Evolutionary conservation across 2,329 filamentous ascomycete species (phyloP), one percentile per base, ranked within the genome.

Genomic region (Colletotrichum scovillei): DNA sequence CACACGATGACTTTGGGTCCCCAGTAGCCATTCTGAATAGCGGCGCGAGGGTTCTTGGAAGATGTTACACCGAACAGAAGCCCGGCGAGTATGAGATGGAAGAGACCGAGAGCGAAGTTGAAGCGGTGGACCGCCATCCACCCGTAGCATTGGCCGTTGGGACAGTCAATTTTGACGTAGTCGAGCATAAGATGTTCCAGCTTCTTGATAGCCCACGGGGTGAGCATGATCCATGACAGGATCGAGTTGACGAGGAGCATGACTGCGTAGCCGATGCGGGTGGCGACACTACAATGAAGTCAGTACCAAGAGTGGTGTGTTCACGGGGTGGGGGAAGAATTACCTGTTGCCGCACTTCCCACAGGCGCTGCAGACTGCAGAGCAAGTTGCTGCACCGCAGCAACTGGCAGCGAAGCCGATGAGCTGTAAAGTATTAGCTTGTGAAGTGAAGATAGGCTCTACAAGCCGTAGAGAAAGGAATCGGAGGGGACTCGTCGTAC

Each of bases 1-100:
- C 97, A 99, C 65, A 92, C 91, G 73, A 98, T 90, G 72, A 99
- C 89, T 86, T 99, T 99, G 58, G 97, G 97, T 1, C 95, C 97
- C 97, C 97, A 99, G 84, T 95, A 99, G n/a, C 96, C 97, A 84
- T 99, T 99, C 81, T 99, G 97, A 67, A 99, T 89, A 22, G 91
- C 90, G 2, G 97, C 95, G 76, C 97, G 93, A 57, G 93, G 93
- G 81, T 97, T 94, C 82, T 94, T 97, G 28, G 95, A 97, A 60
- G 92, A 95, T 66, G 90, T 91, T 64, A 99, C 95, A 64, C 97
- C 97, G 68, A 98, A 88, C 57, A 99, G 89, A 74, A 98, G 88
- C 62, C 95, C 86, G 5, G 94, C 95, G 78, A 98, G 91, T 75
- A 98, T 88, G 59, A 97, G 88, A 83, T 99, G 97, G 86, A 99